Conservation (phyloP, 805 yeast genomes). For the Saturnispora besseyi region DNA sequence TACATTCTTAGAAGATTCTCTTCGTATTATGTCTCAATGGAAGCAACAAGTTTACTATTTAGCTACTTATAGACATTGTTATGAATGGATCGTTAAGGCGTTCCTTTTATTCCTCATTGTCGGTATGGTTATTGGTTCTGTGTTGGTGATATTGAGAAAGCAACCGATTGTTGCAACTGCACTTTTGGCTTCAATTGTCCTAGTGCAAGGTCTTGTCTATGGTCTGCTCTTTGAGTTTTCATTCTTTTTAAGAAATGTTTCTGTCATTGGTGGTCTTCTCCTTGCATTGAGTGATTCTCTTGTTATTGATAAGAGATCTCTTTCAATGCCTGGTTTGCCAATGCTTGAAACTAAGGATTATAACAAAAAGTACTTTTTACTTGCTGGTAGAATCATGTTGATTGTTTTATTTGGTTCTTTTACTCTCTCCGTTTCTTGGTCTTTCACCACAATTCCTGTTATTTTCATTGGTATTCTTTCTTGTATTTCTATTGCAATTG, state of each 20-base stretch:
- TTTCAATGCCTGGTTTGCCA: constrained; percentile 67
- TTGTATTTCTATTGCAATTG: constrained; percentile 75
- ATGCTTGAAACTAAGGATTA: constrained; percentile 61
- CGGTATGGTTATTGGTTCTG: constrained; percentile 66
- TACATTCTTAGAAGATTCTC: constrained; percentile 84
- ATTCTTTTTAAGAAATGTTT: constrained; percentile 78
- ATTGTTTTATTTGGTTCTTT: constrained; percentile 81
- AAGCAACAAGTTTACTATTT: constrained; percentile 79
- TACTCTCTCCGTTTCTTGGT: constrained; percentile 68
- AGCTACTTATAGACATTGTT: constrained; percentile 68
- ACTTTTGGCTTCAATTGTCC: constrained; percentile 58
- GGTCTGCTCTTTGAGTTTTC: constrained; percentile 76
- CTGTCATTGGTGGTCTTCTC: constrained; percentile 86
- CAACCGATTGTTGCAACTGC: constrained; percentile 62
- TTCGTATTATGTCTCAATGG: constrained; percentile 84
- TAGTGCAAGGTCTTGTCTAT: constrained; percentile 78
- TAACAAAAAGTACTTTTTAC: constrained; percentile 62
- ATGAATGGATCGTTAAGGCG: constrained; percentile 66
- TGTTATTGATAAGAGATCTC: constrained; percentile 62
- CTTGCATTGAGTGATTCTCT: constrained; percentile 81
- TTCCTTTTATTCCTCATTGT: constrained; percentile 56
- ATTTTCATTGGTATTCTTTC: constrained; percentile 62
- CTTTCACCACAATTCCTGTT: constrained; percentile 51
- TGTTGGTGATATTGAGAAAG: constrained; percentile 60
- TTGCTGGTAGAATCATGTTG: constrained; percentile 82